Percentiles rank a stretch among this genome's conserved stretches.
Conservation (phyloP, 805 yeast species). For the Wickerhamiella bombiphila region DNA sequence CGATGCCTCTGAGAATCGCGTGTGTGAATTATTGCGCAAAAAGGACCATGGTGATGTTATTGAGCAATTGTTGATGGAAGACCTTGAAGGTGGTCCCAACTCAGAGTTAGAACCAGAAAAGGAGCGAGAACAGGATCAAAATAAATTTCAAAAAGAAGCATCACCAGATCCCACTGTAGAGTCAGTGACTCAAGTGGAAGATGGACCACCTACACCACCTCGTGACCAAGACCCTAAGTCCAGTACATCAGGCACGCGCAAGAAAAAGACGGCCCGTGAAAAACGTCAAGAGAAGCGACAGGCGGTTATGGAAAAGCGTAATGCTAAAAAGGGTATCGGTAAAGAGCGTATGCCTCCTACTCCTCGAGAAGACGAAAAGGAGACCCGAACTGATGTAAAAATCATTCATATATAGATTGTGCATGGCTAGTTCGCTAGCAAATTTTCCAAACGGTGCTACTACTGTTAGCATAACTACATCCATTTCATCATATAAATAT, state of each 20-base stretch:
- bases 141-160: too few relatives aligned
- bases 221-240: too few relatives aligned
- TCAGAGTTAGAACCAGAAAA: too few relatives aligned
- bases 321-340: background rate
- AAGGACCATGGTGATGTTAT: conserved; percentile 20
- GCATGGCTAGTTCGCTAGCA: background rate
- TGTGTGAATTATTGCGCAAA: conserved; percentile 6
- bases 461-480: background rate
- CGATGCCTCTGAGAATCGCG: conserved; percentile 11
- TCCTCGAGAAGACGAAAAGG: background rate
- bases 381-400: background rate
- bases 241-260: too few relatives aligned
- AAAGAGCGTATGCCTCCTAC: background rate
- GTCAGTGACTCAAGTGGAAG: too few relatives aligned
- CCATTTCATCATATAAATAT: background rate
- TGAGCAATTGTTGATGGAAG: conserved; percentile 18
- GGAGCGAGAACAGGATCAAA: too few relatives aligned
- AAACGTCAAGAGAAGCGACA: conserved; percentile 1
- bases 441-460: too few relatives aligned
- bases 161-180: too few relatives aligned
- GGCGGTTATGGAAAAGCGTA: background rate
- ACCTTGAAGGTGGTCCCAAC: too few relatives aligned
- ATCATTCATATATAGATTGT: conserved; percentile 1
- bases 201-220: too few relatives aligned
- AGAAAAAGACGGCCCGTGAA: background rate